phyloP scores from a whole-genome alignment of 164 flowering plant genomes.

The Magnolia kwangsiensis region DNA sequence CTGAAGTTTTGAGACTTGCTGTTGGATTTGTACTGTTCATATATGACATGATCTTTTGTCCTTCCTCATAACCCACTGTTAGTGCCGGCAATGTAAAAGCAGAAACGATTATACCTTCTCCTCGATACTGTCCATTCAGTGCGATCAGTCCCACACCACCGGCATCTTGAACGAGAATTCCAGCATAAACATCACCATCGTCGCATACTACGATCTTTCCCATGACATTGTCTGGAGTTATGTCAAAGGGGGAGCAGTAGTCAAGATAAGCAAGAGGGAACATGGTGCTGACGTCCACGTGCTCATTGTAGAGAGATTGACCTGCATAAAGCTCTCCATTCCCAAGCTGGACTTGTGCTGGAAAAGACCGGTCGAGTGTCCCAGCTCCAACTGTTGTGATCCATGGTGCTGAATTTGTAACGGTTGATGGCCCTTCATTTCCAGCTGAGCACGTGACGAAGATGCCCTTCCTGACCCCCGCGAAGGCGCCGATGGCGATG shows the following conservation, averaged over 20 bases:
- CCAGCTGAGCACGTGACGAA: constrained; percentile 14
- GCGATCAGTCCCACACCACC: constrained; percentile 11
- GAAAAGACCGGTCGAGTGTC: constrained; percentile 6
- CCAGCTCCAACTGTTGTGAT: constrained; percentile 13
- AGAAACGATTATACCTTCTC: neutral
- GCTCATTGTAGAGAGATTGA: constrained; percentile 1
- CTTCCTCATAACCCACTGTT: neutral
- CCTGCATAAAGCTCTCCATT: constrained; percentile 1
- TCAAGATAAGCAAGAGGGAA: neutral
- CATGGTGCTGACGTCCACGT: neutral
- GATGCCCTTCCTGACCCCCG: neutral
- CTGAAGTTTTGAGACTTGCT: neutral
- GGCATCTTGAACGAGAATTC: constrained; percentile 2
- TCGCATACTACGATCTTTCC: constrained; percentile 11
- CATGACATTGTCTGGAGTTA: constrained; percentile 7
- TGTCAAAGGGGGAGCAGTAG: neutral
- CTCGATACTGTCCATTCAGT: neutral
- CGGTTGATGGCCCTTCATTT: neutral
- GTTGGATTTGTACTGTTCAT: neutral
- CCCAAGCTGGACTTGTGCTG: neutral
- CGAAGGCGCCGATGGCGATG: constrained; percentile 9
- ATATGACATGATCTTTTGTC: neutral
- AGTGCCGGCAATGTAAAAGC: constrained; percentile 4
- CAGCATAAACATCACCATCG: neutral
- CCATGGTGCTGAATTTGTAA: constrained; percentile 10